These are phyloP conservation scores for Cercospora sojina DNA, from an alignment of 2,329 filamentous ascomycete genomes.

Conservation along the genomic window DNA sequence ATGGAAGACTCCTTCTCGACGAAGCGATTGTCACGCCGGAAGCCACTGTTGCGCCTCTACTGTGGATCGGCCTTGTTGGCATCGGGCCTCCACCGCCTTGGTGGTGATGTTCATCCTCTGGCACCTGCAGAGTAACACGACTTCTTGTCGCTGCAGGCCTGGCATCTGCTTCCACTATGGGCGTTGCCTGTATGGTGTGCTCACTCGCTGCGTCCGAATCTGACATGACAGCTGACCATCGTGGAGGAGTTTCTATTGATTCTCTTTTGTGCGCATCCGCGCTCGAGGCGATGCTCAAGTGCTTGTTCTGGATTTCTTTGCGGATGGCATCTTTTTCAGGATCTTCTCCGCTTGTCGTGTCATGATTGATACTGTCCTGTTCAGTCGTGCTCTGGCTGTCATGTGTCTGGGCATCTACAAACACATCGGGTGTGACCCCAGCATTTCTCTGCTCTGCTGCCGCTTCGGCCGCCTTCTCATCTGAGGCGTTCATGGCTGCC, in stretches of 20 bases:
- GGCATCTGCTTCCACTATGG: conserved; percentile 9
- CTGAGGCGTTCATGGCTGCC: conserved; percentile 18
- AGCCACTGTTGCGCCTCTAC: conserved; percentile 20
- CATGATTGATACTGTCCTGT: background rate
- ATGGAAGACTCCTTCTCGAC: conserved; percentile 26
- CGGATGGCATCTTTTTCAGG: conserved; percentile 24
- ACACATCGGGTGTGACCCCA: background rate
- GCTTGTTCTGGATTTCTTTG: conserved; percentile 23
- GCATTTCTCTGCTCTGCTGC: conserved; percentile 2
- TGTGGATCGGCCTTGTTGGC: conserved; percentile 17
- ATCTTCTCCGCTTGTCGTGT: conserved; percentile 3
- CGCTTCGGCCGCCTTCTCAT: conserved; percentile 18
- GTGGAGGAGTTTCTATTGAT: conserved; percentile 24
- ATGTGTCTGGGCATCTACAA: conserved; percentile 2
- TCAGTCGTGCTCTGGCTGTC: background rate
- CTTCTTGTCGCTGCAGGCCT: conserved; percentile 12
- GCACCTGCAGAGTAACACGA: conserved; percentile 17
- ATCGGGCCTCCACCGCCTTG: background rate
- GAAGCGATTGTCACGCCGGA: conserved; percentile 20
- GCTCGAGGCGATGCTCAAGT: conserved; percentile 19
- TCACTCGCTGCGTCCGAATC: conserved; percentile 19
- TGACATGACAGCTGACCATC: conserved; percentile 23
- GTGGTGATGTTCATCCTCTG: conserved; percentile 15
- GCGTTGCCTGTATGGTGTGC: conserved; percentile 14
- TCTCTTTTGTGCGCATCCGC: conserved; percentile 23